Evolutionary conservation across 495 filamentous ascomycete genomes (phyloP).

Genomic region (Cudoniella acicularis): DNA sequence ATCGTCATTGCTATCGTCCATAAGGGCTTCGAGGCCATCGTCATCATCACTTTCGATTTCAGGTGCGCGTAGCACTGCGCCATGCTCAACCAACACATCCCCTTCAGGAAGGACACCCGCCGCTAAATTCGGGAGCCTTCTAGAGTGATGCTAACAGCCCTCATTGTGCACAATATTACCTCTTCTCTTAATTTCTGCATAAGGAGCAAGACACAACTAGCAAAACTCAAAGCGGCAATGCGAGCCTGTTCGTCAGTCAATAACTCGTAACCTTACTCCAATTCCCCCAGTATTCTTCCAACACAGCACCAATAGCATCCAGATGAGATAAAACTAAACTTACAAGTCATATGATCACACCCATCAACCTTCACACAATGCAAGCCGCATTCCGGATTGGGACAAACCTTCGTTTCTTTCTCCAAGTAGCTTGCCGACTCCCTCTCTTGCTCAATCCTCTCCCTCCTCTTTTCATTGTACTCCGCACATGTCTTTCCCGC

Average conservation of each 20-base stretch:
- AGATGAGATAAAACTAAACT: neutral
- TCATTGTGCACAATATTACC: too few relatives aligned
- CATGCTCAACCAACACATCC: too few relatives aligned
- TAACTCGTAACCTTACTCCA: neutral
- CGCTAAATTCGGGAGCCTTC: too few relatives aligned
- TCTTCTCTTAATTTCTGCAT: too few relatives aligned
- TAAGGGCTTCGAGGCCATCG: too few relatives aligned
- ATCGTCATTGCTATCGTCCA: too few relatives aligned
- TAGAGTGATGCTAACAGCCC: too few relatives aligned
- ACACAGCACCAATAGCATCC: neutral
- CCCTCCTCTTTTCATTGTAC: slow-evolving; percentile 2
- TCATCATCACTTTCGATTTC: too few relatives aligned
- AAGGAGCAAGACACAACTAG: slow-evolving; percentile 6
- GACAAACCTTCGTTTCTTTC: slow-evolving; percentile 5
- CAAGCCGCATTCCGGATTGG: slow-evolving; percentile 2
- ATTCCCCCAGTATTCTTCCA: too few relatives aligned
- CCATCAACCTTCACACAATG: slow-evolving; percentile 15
- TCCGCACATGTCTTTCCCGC: slow-evolving; percentile 11
- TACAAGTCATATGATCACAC: slow-evolving; percentile 23
- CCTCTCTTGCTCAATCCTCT: neutral
- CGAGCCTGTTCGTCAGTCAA: neutral
- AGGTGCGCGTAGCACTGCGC: too few relatives aligned
- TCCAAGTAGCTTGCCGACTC: slow-evolving; percentile 4
- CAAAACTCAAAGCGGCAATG: slow-evolving; percentile 10
- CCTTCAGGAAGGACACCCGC: too few relatives aligned